Conservation (phyloP, 2,329 filamentous ascomycete genomes). For the Dendryphion nanum region DNA sequence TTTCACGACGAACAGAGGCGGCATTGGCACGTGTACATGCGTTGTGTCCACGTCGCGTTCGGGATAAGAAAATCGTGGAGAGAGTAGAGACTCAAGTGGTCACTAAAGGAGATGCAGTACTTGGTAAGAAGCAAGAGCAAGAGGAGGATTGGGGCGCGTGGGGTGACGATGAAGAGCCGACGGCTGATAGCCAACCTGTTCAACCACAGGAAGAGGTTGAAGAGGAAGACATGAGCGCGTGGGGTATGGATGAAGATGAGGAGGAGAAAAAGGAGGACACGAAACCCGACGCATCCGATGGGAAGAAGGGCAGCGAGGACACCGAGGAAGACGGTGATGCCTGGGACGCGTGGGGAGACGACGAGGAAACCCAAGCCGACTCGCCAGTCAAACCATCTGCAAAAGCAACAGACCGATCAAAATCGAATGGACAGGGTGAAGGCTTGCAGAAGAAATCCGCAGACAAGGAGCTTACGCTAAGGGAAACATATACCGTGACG, state of each 20-base stretch:
- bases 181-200: conserved; percentile 5
- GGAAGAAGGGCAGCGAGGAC: conserved; percentile 6
- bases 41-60: conserved; percentile 66
- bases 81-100: conserved; percentile 81
- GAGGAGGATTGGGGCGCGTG: conserved; percentile 79
- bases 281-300: conserved; percentile 24
- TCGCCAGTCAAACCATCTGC: conserved; percentile 10
- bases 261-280: conserved; percentile 17
- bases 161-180: conserved; percentile 61
- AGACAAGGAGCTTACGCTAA: conserved; percentile 69
- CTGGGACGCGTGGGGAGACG: conserved; percentile 87
- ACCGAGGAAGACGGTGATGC: conserved; percentile 57
- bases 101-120: conserved; percentile 64
- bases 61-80: conserved; percentile 69
- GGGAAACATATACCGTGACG: conserved; percentile 85
- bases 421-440: conserved; percentile 29
- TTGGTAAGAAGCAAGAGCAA: conserved; percentile 62
- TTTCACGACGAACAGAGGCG: conserved; percentile 76
- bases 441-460: conserved; percentile 16
- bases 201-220: conserved; percentile 21
- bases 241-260: conserved; percentile 46
- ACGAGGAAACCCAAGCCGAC: conserved; percentile 34
- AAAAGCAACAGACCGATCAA: conserved; percentile 28
- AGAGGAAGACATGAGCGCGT: conserved; percentile 51
- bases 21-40: conserved; percentile 73